These are phyloP conservation scores for Ophiostoma fasciatum DNA, from an alignment of 2,329 filamentous ascomycete genomes.

Conservation along the genomic window DNA sequence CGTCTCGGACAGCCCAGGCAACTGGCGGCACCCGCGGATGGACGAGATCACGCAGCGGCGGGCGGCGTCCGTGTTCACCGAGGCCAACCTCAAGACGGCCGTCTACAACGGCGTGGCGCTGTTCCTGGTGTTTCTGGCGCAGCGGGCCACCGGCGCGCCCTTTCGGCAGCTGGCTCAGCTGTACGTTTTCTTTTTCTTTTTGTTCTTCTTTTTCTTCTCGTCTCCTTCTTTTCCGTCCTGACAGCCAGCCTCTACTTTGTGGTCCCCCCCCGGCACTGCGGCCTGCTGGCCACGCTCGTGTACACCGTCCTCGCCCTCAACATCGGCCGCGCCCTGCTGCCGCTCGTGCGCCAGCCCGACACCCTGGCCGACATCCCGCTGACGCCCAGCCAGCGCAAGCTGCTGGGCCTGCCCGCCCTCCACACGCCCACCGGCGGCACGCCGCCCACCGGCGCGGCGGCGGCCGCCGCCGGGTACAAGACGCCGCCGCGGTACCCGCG, in stretches of 20 bases:
- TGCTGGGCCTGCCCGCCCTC: constrained; percentile 65
- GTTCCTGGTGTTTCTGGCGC: constrained; percentile 16
- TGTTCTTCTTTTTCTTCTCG: neutral
- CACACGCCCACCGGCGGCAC: constrained; percentile 50
- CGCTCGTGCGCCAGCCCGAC: constrained; percentile 58
- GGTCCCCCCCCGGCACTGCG: constrained; percentile 21
- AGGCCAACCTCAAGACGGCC: constrained; percentile 58
- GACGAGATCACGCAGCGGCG: constrained; percentile 75
- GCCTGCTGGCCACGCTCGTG: constrained; percentile 30
- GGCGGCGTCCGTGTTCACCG: constrained; percentile 62
- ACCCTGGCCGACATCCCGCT: constrained; percentile 78
- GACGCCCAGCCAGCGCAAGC: constrained; percentile 71
- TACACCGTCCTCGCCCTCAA: constrained; percentile 53
- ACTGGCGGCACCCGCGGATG: constrained; percentile 81
- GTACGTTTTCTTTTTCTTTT: constrained; percentile 19
- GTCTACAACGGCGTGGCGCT: constrained; percentile 44
- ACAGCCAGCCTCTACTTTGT: constrained; percentile 18
- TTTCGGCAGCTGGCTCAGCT: constrained; percentile 20
- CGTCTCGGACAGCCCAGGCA: constrained; percentile 47
- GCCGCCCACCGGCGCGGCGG: too few species aligned
- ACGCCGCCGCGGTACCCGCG: constrained; percentile 80
- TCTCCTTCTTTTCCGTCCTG: neutral
- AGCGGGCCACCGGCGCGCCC: constrained; percentile 13
- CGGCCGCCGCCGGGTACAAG: constrained; percentile 60
- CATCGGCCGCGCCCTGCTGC: constrained; percentile 54